Evolutionary conservation across 768 basidiomycete genomes (phyloP), one percentile per base, ranked within the genome.

Genomic region (Panaeolus papilionaceus): DNA sequence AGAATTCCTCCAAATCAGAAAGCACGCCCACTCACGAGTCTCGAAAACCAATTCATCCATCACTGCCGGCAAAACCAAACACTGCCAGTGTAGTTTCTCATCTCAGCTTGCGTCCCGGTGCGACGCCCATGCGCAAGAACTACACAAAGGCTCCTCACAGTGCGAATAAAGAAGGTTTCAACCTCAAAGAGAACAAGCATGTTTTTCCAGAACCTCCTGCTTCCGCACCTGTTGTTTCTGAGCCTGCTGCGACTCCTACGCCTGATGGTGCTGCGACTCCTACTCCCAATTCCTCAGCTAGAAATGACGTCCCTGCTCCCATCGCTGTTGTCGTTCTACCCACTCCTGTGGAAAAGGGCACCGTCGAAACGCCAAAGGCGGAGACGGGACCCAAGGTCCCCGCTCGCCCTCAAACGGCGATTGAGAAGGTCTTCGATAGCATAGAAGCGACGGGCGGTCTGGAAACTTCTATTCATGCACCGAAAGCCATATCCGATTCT

Each of bases 381-480:
- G 64, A 23, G 20, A 45, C 54, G 26, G 33, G 62, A 16, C 38
- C 54, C 42, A 61, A 39, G 16, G 26, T 20, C n/a, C 61, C 37
- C 44, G 65, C 63, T 37, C 63, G 64, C 38, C 64, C 26, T 40
- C 62, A 51, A 16, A 64, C 16, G 39, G 49, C 49, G 18, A 51
- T 67, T 44, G 68, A 66, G 23, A 66, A 69, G 61, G 66, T 58
- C 23, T 69, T 69, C 63, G 70, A 69, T 61, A 37, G 40, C 18
- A 61, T 47, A 38, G 54, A 58, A 61, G 37, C 58, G 40, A 44
- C 14, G 69, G 71, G 10, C 33, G 75, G 76, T n/a, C 69, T 78
- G 37, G 66, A 71, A n/a, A 83, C 85, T 51, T 90, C 89, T 1
- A 88, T 89, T 23, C 86, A 90, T 72, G 88, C 89, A 1, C 84